phyloP scores from a whole-genome alignment of 2,329 filamentous ascomycete genomes.

The Sphaerostilbella broomeana region DNA sequence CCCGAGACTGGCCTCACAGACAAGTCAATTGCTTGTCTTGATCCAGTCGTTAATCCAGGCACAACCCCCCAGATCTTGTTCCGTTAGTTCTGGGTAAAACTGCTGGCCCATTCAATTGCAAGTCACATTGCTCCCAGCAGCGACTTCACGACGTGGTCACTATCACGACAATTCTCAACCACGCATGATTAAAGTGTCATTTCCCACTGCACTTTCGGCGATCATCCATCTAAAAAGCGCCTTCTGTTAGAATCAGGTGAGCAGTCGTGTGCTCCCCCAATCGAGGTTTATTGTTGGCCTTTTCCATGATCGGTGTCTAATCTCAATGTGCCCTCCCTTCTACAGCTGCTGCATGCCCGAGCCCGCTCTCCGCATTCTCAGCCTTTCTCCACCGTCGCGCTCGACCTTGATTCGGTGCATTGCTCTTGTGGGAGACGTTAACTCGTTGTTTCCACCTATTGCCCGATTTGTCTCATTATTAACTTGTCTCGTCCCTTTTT shows the following conservation, averaged over 20 bases:
- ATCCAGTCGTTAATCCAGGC: constrained; percentile 1
- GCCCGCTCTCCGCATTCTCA: constrained; percentile 28
- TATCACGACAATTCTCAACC: constrained; percentile 9
- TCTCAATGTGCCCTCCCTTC: constrained; percentile 15
- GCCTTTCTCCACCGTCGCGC: constrained; percentile 36
- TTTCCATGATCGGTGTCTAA: too few species aligned
- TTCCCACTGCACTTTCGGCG: constrained; percentile 9
- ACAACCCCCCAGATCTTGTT: constrained; percentile 2
- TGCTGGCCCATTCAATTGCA: constrained; percentile 10
- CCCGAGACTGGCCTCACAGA: constrained; percentile 23
- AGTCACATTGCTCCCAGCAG: constrained; percentile 5
- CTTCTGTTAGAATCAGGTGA: constrained; percentile 10
- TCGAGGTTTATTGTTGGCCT: neutral
- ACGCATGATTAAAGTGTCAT: constrained; percentile 13
- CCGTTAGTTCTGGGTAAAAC: constrained; percentile 4
- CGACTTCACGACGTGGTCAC: constrained; percentile 5
- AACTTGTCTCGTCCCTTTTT: constrained; percentile 34
- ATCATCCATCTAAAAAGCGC: constrained; percentile 4
- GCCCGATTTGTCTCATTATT: constrained; percentile 32
- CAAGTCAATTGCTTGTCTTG: constrained; percentile 9
- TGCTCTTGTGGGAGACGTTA: constrained; percentile 55
- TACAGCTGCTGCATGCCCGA: constrained; percentile 34
- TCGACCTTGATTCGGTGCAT: constrained; percentile 37
- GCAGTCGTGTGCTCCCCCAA: neutral
- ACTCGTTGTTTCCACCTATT: constrained; percentile 54